These are phyloP conservation scores for Leccinum aurantiacum DNA, from an alignment of 768 basidiomycete species.

Conservation along the genomic window DNA sequence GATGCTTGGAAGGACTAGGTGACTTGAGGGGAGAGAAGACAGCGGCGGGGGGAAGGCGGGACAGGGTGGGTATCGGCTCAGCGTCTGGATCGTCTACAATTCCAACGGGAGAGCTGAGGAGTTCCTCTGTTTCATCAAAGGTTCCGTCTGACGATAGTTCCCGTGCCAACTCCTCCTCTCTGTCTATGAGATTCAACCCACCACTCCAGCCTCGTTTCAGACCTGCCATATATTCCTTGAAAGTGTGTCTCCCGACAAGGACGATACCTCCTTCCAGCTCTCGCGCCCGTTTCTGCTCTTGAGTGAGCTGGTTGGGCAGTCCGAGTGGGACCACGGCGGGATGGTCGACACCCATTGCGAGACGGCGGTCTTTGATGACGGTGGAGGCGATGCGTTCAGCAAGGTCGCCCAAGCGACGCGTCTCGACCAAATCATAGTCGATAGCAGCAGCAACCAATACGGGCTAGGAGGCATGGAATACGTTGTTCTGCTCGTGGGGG, in stretches of 20 bases:
- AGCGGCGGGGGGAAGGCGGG: slow-evolving; percentile 36
- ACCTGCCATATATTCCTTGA: slow-evolving; percentile 95
- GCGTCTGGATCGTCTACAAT: slow-evolving; percentile 30
- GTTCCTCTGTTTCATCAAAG: slow-evolving; percentile 68
- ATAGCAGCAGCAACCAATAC: slow-evolving; percentile 91
- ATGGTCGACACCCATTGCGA: slow-evolving; percentile 61
- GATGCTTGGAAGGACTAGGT: slow-evolving; percentile 21
- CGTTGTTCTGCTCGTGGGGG: not conserved
- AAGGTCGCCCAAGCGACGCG: slow-evolving; percentile 84
- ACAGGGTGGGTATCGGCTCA: slow-evolving; percentile 43
- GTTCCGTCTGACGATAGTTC: slow-evolving; percentile 68
- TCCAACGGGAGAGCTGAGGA: slow-evolving; percentile 23
- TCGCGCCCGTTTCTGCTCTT: slow-evolving; percentile 50
- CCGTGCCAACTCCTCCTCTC: slow-evolving; percentile 67
- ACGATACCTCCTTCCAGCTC: slow-evolving; percentile 83
- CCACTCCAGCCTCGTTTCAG: slow-evolving; percentile 83
- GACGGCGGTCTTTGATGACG: slow-evolving; percentile 67
- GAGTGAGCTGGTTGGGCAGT: slow-evolving; percentile 54
- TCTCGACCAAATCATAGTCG: slow-evolving; percentile 83
- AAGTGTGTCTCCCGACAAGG: slow-evolving; percentile 82
- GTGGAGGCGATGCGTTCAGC: slow-evolving; percentile 73
- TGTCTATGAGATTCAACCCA: slow-evolving; percentile 62
- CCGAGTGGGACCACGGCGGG: slow-evolving; percentile 41
- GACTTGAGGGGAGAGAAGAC: slow-evolving; percentile 35
- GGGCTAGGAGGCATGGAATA: slow-evolving; percentile 54